Base-by-base conservation (phyloP, 1,284 basidiomycete genomes). In the Trichosporon coremiiforme region DNA sequence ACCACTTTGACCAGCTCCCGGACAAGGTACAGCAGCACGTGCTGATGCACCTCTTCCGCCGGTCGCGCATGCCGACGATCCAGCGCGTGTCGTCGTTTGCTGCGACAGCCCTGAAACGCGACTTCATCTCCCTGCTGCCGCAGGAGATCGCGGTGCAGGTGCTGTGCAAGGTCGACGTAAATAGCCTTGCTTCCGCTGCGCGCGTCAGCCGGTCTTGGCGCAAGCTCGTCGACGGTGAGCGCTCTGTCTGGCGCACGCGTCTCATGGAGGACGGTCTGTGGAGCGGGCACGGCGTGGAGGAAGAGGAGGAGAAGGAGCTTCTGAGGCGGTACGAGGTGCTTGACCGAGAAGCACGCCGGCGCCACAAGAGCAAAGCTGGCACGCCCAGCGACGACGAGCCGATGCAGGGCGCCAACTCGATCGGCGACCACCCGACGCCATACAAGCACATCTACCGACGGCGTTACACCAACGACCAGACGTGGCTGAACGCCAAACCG, bases 381-480 rank as follows among this genome's bases (percentile, higher is more conserved):
- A 78, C 78, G 4, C 76, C 77, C 0, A 75, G 72, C 41, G 78
- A 79, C 22, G 79, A 81, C 67, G 77, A 79, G 62, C 66, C 71
- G 1, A 78, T 78, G 77, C 6, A 55, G 12, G 17, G 64, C 9
- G 45, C 41, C 2, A 29, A 36, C 45, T 29, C 66, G 20, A 20
- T 36, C 5, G 55, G 68, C 20, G 75, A 78, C 31, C 72, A 75
- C 9, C 75, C 81, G 2, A 73, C 76, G 0, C 74, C 82, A 0
- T 70, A 82, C 66, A 83, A 83, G 71, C 80, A 81, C 68, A 75
- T 83, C 15, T 82, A 80, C 67, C 75, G 80, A 22, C 70, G 79
- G 20, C 74, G 82, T 12, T 72, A 90, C 76, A 87, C 87, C n/a
- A 87, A 89, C 71, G 90, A 90, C 1, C 89, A 75, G 35, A 83